phyloP scores from a whole-genome alignment of 2,329 filamentous ascomycete genomes.

The Plectosphaerella sp. region DNA sequence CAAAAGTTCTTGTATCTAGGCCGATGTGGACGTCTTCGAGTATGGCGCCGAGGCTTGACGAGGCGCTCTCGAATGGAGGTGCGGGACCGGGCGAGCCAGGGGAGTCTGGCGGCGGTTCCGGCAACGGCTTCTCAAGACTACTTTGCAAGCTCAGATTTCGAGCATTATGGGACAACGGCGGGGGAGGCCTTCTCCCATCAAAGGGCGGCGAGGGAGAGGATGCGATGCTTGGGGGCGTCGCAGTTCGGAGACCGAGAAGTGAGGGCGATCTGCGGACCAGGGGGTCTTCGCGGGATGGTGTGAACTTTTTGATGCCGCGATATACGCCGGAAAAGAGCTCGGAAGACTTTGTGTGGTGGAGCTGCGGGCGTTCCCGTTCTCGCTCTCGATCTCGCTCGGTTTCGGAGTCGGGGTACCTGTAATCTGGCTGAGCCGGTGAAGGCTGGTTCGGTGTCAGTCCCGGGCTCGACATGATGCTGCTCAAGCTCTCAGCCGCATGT shows the following conservation, averaged over 20 bases:
- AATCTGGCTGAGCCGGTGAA: slow-evolving; percentile 20
- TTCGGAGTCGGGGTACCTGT: slow-evolving; percentile 40
- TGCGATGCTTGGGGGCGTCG: slow-evolving; percentile 17
- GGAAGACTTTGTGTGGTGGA: slow-evolving; percentile 29
- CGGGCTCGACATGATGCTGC: slow-evolving; percentile 10
- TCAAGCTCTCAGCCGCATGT: not conserved
- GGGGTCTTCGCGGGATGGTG: slow-evolving; percentile 38
- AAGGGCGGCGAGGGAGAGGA: slow-evolving; percentile 21
- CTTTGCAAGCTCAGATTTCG: slow-evolving; percentile 50
- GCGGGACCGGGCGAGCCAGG: slow-evolving; percentile 15
- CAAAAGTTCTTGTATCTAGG: slow-evolving; percentile 37
- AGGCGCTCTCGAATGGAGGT: slow-evolving; percentile 27
- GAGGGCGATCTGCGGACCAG: slow-evolving; percentile 38
- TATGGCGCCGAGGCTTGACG: slow-evolving; percentile 20
- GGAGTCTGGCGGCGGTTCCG: slow-evolving; percentile 38
- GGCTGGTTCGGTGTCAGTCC: slow-evolving; percentile 26
- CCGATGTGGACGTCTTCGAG: slow-evolving; percentile 25
- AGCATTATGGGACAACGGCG: slow-evolving; percentile 37
- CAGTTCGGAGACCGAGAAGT: slow-evolving; percentile 31
- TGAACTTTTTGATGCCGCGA: slow-evolving; percentile 45
- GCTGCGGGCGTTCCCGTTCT: slow-evolving; percentile 2
- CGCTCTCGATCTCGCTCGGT: slow-evolving; percentile 30
- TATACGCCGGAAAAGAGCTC: slow-evolving; percentile 48
- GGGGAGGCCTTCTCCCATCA: slow-evolving; percentile 3
- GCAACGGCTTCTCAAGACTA: slow-evolving; percentile 55